Evolutionary conservation across 2,329 filamentous ascomycete genomes (phyloP), one percentile per base, ranked within the genome.

Genomic region (Aspergillus sp.): DNA sequence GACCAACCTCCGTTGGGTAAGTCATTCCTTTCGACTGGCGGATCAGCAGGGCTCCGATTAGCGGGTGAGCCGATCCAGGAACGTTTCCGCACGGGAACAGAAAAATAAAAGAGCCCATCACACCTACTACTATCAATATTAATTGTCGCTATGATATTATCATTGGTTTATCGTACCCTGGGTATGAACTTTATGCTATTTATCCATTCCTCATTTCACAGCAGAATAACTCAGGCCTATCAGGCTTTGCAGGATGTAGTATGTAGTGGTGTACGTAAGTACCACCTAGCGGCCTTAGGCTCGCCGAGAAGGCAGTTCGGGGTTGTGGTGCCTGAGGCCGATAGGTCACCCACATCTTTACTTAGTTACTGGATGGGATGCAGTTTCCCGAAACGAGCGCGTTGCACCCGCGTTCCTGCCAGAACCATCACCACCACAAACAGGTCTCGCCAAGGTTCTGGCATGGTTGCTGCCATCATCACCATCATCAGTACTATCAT

Each of bases 31-130:
- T 53, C 49, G 60, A 59, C 55, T 53, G 54, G 61, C 62, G 62
- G 64, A 63, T 63, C 62, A 60, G 57, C 64, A 62, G 60, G 57
- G 62, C 64, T 62, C 59, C 58, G 58, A 56, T 63, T 62, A 57
- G 54, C 17, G 56, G 50, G 49, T 56, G 57, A 65, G 62, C 52
- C 54, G 59, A 66, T 62, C 62, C 65, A 65, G 65, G 65, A 65
- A 66, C 65, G 60, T 62, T 66, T 53, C 58, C 59, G 54, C 54
- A 32, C 54, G 42, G 55, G 55, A 58, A 49, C 30, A 56, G 25
- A 30, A 53, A 19, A 53, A 55, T 52, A 58, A 54, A 44, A 27
- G 38, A 21, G 21, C n/a, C 17, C 48, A 27, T 13, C 48, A 58
- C 44, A 57, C 10, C 32, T 36, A 36, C 10, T 36, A 13, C 10